Evolutionary conservation across 345 rosid genomes (phyloP).

Genomic region (Sonneratia alba): DNA sequence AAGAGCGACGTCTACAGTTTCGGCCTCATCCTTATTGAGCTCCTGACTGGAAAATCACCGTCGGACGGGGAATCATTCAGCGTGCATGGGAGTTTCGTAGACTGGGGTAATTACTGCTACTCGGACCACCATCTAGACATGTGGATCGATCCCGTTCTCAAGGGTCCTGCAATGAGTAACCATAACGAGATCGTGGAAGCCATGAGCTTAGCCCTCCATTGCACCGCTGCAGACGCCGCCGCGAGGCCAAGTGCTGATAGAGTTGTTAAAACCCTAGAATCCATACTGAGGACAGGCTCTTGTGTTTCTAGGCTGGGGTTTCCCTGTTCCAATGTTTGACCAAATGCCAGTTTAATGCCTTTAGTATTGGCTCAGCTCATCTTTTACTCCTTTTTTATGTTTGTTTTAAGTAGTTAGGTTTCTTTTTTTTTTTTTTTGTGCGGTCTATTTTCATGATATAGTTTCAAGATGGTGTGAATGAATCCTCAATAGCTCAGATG

Average conservation of each 20-base stretch:
- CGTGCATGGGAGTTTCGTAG: constrained; percentile 37
- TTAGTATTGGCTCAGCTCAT: background rate
- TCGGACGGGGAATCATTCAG: constrained; percentile 44
- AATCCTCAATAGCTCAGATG: constrained; percentile 8
- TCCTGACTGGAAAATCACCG: constrained; percentile 60
- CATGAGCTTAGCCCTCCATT: constrained; percentile 63
- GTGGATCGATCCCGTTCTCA: constrained; percentile 60
- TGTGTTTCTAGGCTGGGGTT: constrained; percentile 28
- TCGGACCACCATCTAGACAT: constrained; percentile 46
- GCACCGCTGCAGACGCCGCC: constrained; percentile 54
- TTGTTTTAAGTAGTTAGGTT: background rate
- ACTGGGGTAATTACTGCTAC: constrained; percentile 74
- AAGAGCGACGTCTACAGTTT: constrained; percentile 61
- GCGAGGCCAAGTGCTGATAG: constrained; percentile 53
- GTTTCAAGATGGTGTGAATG: background rate
- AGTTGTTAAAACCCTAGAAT: constrained; percentile 38
- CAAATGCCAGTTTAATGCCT: background rate
- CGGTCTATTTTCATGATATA: background rate
- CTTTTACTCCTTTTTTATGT: background rate
- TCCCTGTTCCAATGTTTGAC: constrained; percentile 20
- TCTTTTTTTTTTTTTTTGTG: constrained; percentile 11
- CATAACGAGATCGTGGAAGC: constrained; percentile 40
- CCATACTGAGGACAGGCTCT: constrained; percentile 27
- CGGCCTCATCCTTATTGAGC: constrained; percentile 57
- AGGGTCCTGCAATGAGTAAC: constrained; percentile 16